Percentiles rank a stretch among this genome's conserved stretches.
Evolutionary conservation across 2,329 filamentous ascomycete genomes (phyloP).

Genomic region (Sporothrix globosa): DNA sequence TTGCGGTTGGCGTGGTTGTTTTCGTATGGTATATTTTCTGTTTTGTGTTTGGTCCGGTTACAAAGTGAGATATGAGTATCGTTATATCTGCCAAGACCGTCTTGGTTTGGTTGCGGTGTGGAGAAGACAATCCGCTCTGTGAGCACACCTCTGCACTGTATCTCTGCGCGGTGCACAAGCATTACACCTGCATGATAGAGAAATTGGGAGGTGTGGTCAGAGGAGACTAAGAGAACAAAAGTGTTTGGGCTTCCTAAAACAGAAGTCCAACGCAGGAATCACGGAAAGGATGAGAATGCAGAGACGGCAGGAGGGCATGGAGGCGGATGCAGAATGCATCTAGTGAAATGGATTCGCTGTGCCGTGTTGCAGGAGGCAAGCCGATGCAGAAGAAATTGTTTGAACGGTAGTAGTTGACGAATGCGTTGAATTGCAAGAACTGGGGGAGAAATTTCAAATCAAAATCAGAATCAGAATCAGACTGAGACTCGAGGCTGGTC

Average conservation of each 20-base stretch:
- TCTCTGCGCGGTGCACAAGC: constrained; percentile 27
- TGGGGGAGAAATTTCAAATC: neutral
- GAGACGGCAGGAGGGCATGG: neutral
- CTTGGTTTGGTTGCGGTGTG: constrained; percentile 16
- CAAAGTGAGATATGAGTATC: neutral
- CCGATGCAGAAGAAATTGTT: constrained; percentile 19
- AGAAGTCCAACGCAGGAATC: constrained; percentile 25
- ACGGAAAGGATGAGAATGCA: constrained; percentile 19
- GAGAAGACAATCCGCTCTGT: neutral
- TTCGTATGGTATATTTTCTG: constrained; percentile 1
- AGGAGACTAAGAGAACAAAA: neutral
- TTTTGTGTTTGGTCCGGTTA: neutral
- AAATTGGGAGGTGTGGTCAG: neutral
- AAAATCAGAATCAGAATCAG: neutral
- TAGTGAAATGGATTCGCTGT: constrained; percentile 8
- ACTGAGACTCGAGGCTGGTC: constrained; percentile 3
- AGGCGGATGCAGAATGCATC: constrained; percentile 25
- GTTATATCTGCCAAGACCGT: constrained; percentile 18
- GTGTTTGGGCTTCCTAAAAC: neutral
- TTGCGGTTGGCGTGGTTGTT: constrained; percentile 5
- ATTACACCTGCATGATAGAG: constrained; percentile 24
- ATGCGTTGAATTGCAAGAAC: neutral
- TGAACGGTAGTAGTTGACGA: neutral
- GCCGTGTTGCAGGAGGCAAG: constrained; percentile 25
- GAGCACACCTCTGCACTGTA: neutral